Percentiles rank a stretch among this genome's conserved stretches.
phyloP scores from a whole-genome alignment of 805 yeast species.

The Metschnikowia sp. region DNA sequence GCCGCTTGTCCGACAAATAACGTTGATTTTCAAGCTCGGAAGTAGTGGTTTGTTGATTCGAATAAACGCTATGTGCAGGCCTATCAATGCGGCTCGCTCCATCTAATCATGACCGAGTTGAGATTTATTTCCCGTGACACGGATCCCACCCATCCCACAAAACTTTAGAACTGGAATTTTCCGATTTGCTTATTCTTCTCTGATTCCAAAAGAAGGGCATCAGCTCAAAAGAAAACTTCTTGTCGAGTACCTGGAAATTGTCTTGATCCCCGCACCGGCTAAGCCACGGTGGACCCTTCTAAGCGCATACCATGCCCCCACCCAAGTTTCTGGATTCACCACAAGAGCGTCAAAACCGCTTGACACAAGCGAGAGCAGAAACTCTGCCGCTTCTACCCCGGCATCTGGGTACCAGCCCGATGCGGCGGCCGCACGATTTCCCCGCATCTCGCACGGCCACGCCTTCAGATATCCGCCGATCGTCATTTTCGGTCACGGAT shows the following conservation, averaged over 20 bases:
- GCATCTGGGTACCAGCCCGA: neutral
- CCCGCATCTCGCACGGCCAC: constrained; percentile 1
- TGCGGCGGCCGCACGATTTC: neutral
- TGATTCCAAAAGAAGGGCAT: too few species aligned
- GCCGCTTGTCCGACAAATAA: too few species aligned
- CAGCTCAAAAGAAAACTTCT: too few species aligned
- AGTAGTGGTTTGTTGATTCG: too few species aligned
- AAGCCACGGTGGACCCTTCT: neutral
- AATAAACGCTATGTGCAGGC: too few species aligned
- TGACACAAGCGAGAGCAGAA: constrained; percentile 1
- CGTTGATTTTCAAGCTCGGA: too few species aligned
- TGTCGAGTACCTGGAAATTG: neutral
- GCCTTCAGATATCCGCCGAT: constrained; percentile 11
- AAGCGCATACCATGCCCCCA: neutral
- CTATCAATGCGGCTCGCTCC: too few species aligned
- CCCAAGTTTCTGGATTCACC: neutral
- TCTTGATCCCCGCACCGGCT: neutral
- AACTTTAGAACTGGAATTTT: too few species aligned
- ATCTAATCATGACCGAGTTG: too few species aligned
- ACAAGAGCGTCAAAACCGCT: neutral
- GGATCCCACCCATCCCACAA: too few species aligned
- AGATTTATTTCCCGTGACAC: too few species aligned
- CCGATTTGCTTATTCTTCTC: neutral
- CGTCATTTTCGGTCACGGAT: constrained; percentile 17
- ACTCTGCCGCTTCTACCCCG: constrained; percentile 8